Evolutionary conservation across 306 rosid species (phyloP).

Genomic region (Canavalia ensiformis): DNA sequence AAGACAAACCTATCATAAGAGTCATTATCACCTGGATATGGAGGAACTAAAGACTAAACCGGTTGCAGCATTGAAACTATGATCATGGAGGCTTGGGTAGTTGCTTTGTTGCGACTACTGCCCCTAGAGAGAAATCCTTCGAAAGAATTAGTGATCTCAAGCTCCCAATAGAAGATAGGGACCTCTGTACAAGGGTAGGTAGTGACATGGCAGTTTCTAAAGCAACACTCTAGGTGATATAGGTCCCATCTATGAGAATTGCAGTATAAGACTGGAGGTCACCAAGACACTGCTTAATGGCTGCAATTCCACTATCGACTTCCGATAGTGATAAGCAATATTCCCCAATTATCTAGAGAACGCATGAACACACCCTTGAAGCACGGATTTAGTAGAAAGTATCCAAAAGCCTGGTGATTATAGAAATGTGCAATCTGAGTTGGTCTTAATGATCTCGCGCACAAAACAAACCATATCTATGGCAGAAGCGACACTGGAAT

Average conservation of each 20-base stretch:
- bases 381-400: slow-evolving; percentile 95
- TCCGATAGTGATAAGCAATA: slow-evolving; percentile 91
- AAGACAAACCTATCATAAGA: slow-evolving; percentile 87
- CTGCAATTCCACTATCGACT: slow-evolving; percentile 81
- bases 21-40: slow-evolving; percentile 91
- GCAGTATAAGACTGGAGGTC: slow-evolving; percentile 95
- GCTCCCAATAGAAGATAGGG: slow-evolving; percentile 78
- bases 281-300: slow-evolving; percentile 93
- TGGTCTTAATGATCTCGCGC: slow-evolving; percentile 94
- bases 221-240: slow-evolving; percentile 98
- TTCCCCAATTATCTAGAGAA: slow-evolving; percentile 96
- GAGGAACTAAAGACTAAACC: slow-evolving; percentile 83
- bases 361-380: slow-evolving; percentile 91
- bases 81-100: slow-evolving; percentile 74
- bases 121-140: slow-evolving; percentile 92
- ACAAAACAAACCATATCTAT: slow-evolving; percentile 91
- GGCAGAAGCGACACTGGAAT: slow-evolving; percentile 89
- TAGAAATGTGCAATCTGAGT: slow-evolving; percentile 91
- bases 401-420: slow-evolving; percentile 87
- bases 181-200: slow-evolving; percentile 83
- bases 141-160: slow-evolving; percentile 93
- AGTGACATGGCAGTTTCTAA: slow-evolving; percentile 93
- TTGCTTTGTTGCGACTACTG: slow-evolving; percentile 83
- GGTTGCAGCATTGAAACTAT: slow-evolving; percentile 91
- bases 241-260: slow-evolving; percentile 94